Evolutionary conservation across 768 basidiomycete species (phyloP).

Genomic region (Agaricus subrufescens): DNA sequence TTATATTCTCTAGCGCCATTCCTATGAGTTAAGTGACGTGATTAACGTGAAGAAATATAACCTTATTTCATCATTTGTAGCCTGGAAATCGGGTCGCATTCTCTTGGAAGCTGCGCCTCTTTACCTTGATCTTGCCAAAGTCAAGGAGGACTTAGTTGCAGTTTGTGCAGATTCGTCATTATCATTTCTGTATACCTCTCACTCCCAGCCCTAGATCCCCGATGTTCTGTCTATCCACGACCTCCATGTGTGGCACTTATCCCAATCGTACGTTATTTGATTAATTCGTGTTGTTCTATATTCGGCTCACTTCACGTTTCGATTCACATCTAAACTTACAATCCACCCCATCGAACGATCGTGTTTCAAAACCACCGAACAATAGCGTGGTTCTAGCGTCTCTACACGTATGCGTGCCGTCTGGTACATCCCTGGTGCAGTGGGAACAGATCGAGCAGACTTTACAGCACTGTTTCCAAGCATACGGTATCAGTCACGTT

Average conservation of each 20-base stretch:
- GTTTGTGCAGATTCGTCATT: slow-evolving; percentile 21
- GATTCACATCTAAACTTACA: slow-evolving; percentile 1
- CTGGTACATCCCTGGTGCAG: slow-evolving; percentile 39
- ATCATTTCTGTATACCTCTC: not conserved
- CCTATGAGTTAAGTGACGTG: slow-evolving; percentile 38
- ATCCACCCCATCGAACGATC: not conserved
- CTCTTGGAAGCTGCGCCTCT: slow-evolving; percentile 48
- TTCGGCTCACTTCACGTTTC: slow-evolving; percentile 1
- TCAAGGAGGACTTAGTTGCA: slow-evolving; percentile 42
- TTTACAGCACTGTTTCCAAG: slow-evolving; percentile 47
- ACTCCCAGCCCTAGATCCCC: slow-evolving; percentile 27
- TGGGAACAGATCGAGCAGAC: slow-evolving; percentile 47
- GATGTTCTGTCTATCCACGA: slow-evolving; percentile 46
- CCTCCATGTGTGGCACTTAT: slow-evolving; percentile 52
- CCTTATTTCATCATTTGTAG: slow-evolving; percentile 18
- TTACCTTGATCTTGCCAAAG: slow-evolving; percentile 43
- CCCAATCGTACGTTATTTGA: slow-evolving; percentile 40
- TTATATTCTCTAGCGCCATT: slow-evolving; percentile 50
- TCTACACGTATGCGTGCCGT: slow-evolving; percentile 47
- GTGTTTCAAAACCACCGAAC: not conserved
- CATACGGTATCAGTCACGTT: slow-evolving; percentile 49
- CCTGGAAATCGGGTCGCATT: slow-evolving; percentile 42
- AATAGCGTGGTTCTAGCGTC: slow-evolving; percentile 47
- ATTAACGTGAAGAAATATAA: not conserved
- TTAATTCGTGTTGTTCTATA: slow-evolving; percentile 1